Conservation (phyloP, 306 rosid species). For the Gastrolobium bilobum region DNA sequence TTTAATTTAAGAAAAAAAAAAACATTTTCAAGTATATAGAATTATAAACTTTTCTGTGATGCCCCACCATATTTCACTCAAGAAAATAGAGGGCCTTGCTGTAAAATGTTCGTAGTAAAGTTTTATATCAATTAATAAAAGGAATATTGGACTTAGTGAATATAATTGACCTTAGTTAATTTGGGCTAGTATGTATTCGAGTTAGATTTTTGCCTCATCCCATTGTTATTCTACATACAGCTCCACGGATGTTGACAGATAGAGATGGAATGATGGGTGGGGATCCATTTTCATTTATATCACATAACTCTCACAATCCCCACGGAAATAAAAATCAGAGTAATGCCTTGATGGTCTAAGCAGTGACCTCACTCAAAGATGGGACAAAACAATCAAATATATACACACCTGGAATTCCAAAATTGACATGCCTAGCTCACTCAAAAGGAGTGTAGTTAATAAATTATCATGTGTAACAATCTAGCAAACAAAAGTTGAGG, state of each 20-base stretch:
- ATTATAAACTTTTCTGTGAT: background rate
- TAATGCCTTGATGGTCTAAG: conserved; percentile 56
- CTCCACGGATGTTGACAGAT: conserved; percentile 52
- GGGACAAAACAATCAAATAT: conserved; percentile 38
- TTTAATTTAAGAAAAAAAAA: background rate
- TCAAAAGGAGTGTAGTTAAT: conserved; percentile 1
- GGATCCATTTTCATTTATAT: conserved; percentile 48
- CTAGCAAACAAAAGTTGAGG: conserved; percentile 4
- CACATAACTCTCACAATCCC: conserved; percentile 45
- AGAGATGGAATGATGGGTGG: conserved; percentile 43
- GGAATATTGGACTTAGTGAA: background rate
- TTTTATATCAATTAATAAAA: background rate
- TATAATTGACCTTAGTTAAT: background rate
- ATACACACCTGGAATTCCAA: conserved; percentile 13
- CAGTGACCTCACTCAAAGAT: conserved; percentile 55
- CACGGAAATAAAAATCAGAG: conserved; percentile 28
- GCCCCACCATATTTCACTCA: background rate
- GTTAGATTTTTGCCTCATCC: conserved; percentile 37
- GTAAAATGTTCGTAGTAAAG: background rate
- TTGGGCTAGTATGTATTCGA: background rate
- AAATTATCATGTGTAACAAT: conserved; percentile 22
- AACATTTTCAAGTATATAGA: background rate
- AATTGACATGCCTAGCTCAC: conserved; percentile 36
- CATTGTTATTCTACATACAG: conserved; percentile 28
- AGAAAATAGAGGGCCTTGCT: conserved; percentile 6